Evolutionary conservation across 345 rosid genomes (phyloP), one percentile per base, ranked within the genome.

Genomic region (Lepidium aucheri): DNA sequence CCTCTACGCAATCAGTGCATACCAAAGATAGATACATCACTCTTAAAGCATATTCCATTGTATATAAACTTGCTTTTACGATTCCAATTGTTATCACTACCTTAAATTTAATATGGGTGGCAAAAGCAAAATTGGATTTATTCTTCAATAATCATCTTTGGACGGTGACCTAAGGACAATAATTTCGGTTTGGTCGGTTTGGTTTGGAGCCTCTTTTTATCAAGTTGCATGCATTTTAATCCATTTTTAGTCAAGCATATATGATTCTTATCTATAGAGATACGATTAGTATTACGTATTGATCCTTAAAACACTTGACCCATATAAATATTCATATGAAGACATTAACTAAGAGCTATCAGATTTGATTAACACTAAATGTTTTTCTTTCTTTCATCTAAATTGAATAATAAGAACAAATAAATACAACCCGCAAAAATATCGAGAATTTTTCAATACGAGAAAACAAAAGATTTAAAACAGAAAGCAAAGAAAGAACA

Each of bases 81-180:
- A 26, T 54, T 13, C 45, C 44, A 34, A 43, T 34, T 53, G 16
- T 61, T 35, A 70, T 61, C 67, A 35, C 46, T 53, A 52, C 47
- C 68, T 61, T 53, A 43, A 53, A 16, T 61, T 61, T 61, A 42
- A 35, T 35, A 63, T 62, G 63, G 42, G 41, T 30, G 60, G 28
- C 44, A 35, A 60, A 70, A 61, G 68, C 56, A 62, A 53, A 61
- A 44, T 43, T 70, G 63, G 68, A 70, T 35, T 45, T 70, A 66
- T 54, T 62, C 63, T 53, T 70, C 17, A 32, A 53, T 53, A 43
- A 62, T 45, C 49, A 14, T 24, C 56, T 32, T 53, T 44, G 43
- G 84, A 72, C 82, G 87, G 89, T 83, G 41, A 59, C 26, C 16
- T 56, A 32, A 68, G 47, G 82, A 75, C 85, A 79, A 74, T 15